These are phyloP conservation scores for Fusarium euwallaceae DNA, from an alignment of 2,329 filamentous ascomycete species.

Conservation along the genomic window DNA sequence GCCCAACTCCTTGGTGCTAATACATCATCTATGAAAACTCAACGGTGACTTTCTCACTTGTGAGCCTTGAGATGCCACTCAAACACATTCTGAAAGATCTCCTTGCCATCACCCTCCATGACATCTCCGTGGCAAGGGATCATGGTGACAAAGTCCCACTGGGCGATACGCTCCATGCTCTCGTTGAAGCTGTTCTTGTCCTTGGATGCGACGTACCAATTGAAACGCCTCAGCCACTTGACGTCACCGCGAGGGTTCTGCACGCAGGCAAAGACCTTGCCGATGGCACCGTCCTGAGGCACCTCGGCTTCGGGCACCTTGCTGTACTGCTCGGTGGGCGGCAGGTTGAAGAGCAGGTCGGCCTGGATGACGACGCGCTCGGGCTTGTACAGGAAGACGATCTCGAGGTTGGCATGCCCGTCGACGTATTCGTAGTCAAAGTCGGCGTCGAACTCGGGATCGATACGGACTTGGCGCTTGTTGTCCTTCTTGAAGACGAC, in stretches of 20 bases:
- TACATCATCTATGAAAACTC: neutral
- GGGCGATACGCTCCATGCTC: constrained; percentile 76
- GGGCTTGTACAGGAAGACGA: constrained; percentile 88
- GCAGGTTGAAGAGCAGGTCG: constrained; percentile 93
- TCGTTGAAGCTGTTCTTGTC: constrained; percentile 78
- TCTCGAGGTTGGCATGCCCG: constrained; percentile 84
- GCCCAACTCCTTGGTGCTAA: constrained; percentile 8
- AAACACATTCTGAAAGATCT: constrained; percentile 82
- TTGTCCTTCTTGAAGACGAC: constrained; percentile 75
- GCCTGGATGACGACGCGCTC: constrained; percentile 86
- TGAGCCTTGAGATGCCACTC: constrained; percentile 79
- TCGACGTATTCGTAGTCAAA: constrained; percentile 90
- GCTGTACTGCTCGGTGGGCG: constrained; percentile 88
- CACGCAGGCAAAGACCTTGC: constrained; percentile 63
- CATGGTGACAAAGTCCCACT: constrained; percentile 87
- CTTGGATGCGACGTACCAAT: constrained; percentile 80
- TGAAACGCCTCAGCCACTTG: constrained; percentile 82
- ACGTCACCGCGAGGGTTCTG: constrained; percentile 74
- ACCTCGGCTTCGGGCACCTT: constrained; percentile 62
- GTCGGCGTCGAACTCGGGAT: constrained; percentile 85
- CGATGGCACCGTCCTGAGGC: constrained; percentile 53
- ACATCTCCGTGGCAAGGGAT: constrained; percentile 96
- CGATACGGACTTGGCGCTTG: constrained; percentile 67
- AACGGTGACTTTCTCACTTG: constrained; percentile 26
- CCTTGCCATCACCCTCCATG: constrained; percentile 80